Base-by-base conservation (phyloP, 1,139 yeast species). In the Suhomyces terraborum region DNA sequence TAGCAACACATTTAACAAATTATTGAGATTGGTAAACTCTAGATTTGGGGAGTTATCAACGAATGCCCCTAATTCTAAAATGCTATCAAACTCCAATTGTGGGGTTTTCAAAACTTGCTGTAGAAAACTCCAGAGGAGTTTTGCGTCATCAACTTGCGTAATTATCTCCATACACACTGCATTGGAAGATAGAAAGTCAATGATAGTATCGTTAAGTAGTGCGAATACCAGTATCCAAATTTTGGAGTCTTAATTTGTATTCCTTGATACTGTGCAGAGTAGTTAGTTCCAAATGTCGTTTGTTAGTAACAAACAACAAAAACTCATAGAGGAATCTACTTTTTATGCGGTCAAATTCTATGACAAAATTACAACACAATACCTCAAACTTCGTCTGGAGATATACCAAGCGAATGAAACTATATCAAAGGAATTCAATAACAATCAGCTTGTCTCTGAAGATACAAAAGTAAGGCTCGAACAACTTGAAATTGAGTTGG, bases 341-440 rank as follows among this genome's bases (percentile, higher is more conserved):
- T 35, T 54, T 4, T 61, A 61, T 44, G 61, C 60, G 47, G 59
- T 72, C 35, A 56, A 57, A 38, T 64, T 59, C 36, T 62, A 68
- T 47, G 77, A 73, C 43, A 65, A 64, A 38, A 45, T 57, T 9
- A 56, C 69, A 3, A 38, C 52, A 6, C 67, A 62, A 40, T 73
- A 71, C 41, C 53, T 68, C 36, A 55, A 56, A 32, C 48, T 66
- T 9, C 54, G 78, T 45, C 70, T 64, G 42, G 69, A 67, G 10
- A 58, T 67, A 6, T 54, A 64, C 22, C 59, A 53, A 32, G 41
- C 62, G n/a, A 48, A 50, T 28, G 33, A 42, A 21, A 52, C 53
- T 25, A 40, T 51, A 13, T 48, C 46, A n/a, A 48, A 47, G n/a
- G 54, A 47, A 6, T 22, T 4, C 10, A 8, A 17, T 6, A 40